Conservation (phyloP, 805 yeast genomes). For the Nakazawaea ishiwadae region DNA sequence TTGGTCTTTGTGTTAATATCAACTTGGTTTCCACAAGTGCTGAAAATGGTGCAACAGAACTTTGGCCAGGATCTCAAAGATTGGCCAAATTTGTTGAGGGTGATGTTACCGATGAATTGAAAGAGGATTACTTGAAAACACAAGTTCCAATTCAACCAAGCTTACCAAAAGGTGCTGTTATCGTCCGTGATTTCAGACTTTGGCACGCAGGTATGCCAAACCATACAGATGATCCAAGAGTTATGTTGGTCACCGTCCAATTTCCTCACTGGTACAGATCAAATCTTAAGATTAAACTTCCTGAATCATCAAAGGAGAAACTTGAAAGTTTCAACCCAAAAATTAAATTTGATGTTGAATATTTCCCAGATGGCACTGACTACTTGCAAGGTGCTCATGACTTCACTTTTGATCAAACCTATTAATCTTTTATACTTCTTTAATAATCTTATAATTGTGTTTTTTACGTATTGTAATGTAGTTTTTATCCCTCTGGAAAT, state of each 20-base stretch:
- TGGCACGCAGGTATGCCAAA: slow-evolving; percentile 12
- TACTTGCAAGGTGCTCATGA: slow-evolving; percentile 9
- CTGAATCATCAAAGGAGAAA: slow-evolving; percentile 1
- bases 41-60: slow-evolving; percentile 8
- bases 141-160: not conserved
- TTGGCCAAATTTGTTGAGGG: slow-evolving; percentile 1
- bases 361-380: slow-evolving; percentile 1
- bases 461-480: not conserved
- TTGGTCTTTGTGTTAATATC: slow-evolving; percentile 8
- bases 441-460: too few relatives aligned
- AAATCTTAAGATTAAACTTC: not conserved
- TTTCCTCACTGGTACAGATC: slow-evolving; percentile 11
- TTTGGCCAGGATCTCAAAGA: slow-evolving; percentile 10
- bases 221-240: slow-evolving; percentile 2
- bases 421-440: too few relatives aligned
- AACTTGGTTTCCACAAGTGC: slow-evolving; percentile 3
- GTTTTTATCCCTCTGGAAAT: too few relatives aligned
- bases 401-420: slow-evolving; percentile 9
- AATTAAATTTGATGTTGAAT: slow-evolving; percentile 3
- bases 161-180: slow-evolving; percentile 9
- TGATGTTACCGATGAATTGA: not conserved
- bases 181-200: slow-evolving; percentile 9
- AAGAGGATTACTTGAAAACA: not conserved
- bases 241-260: slow-evolving; percentile 10
- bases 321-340: slow-evolving; percentile 1